Conservation (phyloP, 2,329 filamentous ascomycete genomes). For the Trichoderma aggressivum region DNA sequence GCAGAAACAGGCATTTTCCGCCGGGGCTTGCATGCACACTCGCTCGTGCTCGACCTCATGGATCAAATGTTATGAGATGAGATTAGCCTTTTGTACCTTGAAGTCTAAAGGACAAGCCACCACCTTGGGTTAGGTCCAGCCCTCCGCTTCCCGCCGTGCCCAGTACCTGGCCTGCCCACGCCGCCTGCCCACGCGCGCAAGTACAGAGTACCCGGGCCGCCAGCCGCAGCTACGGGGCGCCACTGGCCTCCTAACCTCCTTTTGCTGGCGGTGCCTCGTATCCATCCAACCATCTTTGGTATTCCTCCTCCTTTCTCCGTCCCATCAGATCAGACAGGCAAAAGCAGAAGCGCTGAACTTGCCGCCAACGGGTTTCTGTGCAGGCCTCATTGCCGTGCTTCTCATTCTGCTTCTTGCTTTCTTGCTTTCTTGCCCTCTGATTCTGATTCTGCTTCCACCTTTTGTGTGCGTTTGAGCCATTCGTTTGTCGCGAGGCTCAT, state of each 20-base stretch:
- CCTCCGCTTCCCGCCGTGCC: background rate
- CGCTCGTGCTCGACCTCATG: background rate
- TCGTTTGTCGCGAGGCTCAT: background rate
- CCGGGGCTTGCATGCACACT: background rate
- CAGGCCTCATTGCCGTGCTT: background rate
- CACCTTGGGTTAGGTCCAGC: background rate
- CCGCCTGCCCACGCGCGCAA: background rate
- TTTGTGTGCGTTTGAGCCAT: background rate
- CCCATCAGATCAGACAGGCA: conserved; percentile 9
- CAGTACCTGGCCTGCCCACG: background rate
- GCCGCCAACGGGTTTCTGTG: background rate
- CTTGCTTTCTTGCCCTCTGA: background rate
- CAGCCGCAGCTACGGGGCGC: conserved; percentile 7
- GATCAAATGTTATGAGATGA: background rate
- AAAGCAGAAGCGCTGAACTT: background rate
- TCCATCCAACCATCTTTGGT: conserved; percentile 11
- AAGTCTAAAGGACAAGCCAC: conserved; percentile 12
- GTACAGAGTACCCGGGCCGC: background rate
- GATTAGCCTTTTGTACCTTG: background rate
- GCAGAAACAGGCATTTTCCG: background rate
- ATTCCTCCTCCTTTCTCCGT: conserved; percentile 16
- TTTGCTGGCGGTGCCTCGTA: conserved; percentile 16
- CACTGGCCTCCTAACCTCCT: conserved; percentile 17
- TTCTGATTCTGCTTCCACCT: background rate
- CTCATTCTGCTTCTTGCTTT: background rate